Conservation (phyloP, 495 filamentous ascomycete genomes). For the Bombardia bombarda region DNA sequence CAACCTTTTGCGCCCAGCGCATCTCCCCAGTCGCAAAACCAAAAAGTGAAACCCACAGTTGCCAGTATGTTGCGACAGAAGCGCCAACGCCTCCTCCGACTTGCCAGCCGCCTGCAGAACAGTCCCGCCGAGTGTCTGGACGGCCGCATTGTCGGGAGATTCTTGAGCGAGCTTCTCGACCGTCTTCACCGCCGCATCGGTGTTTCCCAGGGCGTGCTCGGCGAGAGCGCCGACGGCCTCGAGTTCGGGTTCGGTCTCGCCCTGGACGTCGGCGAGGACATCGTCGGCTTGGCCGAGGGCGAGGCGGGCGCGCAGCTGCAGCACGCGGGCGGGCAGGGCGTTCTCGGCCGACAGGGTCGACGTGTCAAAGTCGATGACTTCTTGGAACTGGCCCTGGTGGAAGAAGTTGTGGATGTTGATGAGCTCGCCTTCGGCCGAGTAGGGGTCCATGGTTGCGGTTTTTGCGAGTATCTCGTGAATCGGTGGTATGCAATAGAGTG, state of each 20-base stretch:
- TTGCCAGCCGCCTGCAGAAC: conserved; percentile 69
- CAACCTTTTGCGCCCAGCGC: too few relatives aligned
- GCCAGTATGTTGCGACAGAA: conserved; percentile 77
- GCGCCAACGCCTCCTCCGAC: conserved; percentile 71
- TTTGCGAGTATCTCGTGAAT: too few relatives aligned
- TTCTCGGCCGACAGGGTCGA: conserved; percentile 70
- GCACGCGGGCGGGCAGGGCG: conserved; percentile 64
- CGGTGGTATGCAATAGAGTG: too few relatives aligned
- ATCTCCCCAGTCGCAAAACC: too few relatives aligned
- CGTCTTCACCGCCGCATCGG: conserved; percentile 50
- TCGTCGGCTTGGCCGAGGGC: conserved; percentile 69
- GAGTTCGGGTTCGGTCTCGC: conserved; percentile 65
- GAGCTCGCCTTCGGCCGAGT: conserved; percentile 90
- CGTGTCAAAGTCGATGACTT: conserved; percentile 73
- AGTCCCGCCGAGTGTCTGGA: conserved; percentile 72
- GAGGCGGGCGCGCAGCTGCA: conserved; percentile 73
- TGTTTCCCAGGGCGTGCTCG: conserved; percentile 53
- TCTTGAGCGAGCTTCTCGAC: conserved; percentile 58
- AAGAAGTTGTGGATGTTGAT: conserved; percentile 94
- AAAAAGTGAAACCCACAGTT: conserved; percentile 74
- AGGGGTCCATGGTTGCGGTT: conserved; percentile 59
- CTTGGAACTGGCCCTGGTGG: conserved; percentile 82
- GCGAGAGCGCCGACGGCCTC: conserved; percentile 70
- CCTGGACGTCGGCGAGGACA: conserved; percentile 59
- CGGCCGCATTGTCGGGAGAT: conserved; percentile 64